Base-by-base conservation (phyloP, 257 asterid genomes). In the Henckelia pumila region DNA sequence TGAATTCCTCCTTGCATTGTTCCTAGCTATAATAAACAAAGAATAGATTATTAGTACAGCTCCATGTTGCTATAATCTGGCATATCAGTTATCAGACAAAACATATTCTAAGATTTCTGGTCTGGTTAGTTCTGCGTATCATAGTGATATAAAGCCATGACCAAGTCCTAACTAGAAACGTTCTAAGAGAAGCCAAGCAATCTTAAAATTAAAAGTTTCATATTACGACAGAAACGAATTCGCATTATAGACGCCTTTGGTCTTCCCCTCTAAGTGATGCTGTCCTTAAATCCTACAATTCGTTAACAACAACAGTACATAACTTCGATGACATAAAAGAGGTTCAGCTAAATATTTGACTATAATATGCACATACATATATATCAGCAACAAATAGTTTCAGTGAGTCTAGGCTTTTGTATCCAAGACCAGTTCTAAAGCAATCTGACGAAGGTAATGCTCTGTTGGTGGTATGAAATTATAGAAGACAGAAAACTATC, bases 1-100 rank as follows among this genome's bases (percentile, higher is more conserved):
- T 73, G 82, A 63, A 92, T 81, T 73, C 97, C 96, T 74, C 98
- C 94, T 90, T 82, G 97, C 99, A 93, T 93, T 65, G 63, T 89
- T 75, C 71, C 86, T 78, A n/a, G n/a, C n/a, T n/a, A 71, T 50
- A 62, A 47, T 2, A 66, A 71, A n/a, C n/a, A n/a, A 63, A 56
- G 52, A 71, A 68, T 17, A 56, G 11, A 55, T 33, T 64, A 55
- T 33, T 64, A 68, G 2, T 68, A n/a, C 30, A 35, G 10, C 66
- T 65, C 47, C 72, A 59, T 11, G 44, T 56, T 37, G 24, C 6
- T 29, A 17, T 30, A 22, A 29, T 59, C 32, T 20, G 22, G 37
- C 16, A 40, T 40, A 19, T n/a, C 17, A 4, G n/a, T n/a, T 40
- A 40, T 40, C 52, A 40, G 19, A 3, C 52, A 13, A 40, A 10